Evolutionary conservation across 78 protist species (phyloP).

Genomic region (Trichosphaerium sp.): DNA sequence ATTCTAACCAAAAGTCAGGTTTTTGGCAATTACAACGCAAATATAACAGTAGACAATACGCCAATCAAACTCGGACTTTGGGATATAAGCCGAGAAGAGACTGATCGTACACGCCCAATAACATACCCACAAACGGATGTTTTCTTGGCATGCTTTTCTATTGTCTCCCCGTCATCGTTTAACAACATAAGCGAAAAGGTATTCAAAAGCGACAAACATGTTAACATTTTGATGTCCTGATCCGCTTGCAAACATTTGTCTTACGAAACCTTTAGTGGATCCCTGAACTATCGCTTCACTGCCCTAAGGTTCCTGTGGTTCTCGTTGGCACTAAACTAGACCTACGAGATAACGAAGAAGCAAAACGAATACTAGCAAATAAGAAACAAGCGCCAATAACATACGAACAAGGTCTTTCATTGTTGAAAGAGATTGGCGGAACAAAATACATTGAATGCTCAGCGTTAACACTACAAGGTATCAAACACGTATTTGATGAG

Average conservation of each 20-base stretch:
- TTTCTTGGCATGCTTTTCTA: slow-evolving; percentile 45
- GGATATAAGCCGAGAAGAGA: slow-evolving; percentile 75
- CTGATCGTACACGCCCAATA: slow-evolving; percentile 60
- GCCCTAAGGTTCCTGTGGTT: slow-evolving; percentile 46
- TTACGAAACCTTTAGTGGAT: no score
- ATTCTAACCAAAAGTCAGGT: no score
- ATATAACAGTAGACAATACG: slow-evolving; percentile 52
- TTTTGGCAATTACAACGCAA: slow-evolving; percentile 63
- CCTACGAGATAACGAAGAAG: no score
- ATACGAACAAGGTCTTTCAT: no score
- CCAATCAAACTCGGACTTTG: slow-evolving; percentile 50
- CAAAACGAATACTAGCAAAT: no score
- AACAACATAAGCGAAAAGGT: slow-evolving; percentile 38
- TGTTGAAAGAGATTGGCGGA: no score
- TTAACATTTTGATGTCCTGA: no score
- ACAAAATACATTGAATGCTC: no score
- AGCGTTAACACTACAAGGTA: no score
- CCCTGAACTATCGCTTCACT: slow-evolving; percentile 62
- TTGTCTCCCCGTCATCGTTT: slow-evolving; percentile 27
- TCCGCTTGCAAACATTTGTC: no score
- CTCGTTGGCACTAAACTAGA: slow-evolving; percentile 64
- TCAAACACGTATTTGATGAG: slow-evolving; percentile 79
- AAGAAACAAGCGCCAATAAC: no score
- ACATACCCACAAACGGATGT: slow-evolving; percentile 48
- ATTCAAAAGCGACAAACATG: no score